phyloP scores from a whole-genome alignment of 2,329 filamentous ascomycete genomes.

The Claviceps arundinis region DNA sequence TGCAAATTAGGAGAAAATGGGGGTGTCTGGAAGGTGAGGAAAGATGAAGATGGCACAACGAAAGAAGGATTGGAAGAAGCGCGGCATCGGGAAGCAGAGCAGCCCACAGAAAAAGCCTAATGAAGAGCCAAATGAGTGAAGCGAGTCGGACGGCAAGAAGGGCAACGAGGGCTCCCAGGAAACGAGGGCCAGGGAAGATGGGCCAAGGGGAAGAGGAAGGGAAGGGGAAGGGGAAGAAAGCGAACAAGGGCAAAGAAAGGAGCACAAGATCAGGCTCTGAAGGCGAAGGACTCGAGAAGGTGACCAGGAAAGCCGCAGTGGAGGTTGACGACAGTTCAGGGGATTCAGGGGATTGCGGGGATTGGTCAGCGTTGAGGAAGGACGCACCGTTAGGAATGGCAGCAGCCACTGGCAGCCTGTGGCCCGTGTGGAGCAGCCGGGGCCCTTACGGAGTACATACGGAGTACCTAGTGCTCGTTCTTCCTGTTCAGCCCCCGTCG shows the following conservation, averaged over 20 bases:
- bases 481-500: too few species aligned
- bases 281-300: constrained; percentile 8
- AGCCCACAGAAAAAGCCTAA: constrained; percentile 11
- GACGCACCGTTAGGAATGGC: background rate
- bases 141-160: constrained; percentile 11
- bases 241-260: constrained; percentile 4
- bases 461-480: too few species aligned
- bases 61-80: constrained; percentile 13
- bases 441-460: too few species aligned
- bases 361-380: background rate
- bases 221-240: background rate
- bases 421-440: too few species aligned
- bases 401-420: background rate
- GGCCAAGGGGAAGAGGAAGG: background rate
- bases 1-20: constrained; percentile 18
- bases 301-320: constrained; percentile 3
- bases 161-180: background rate
- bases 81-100: constrained; percentile 17
- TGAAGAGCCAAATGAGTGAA: constrained; percentile 9
- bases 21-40: constrained; percentile 19
- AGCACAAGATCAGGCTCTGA: constrained; percentile 5
- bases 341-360: constrained; percentile 1
- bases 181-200: too few species aligned
- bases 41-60: constrained; percentile 11
- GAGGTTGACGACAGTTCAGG: constrained; percentile 9